phyloP scores from a whole-genome alignment of 352 stramenopile genomes.

The Phytophthora pini region DNA sequence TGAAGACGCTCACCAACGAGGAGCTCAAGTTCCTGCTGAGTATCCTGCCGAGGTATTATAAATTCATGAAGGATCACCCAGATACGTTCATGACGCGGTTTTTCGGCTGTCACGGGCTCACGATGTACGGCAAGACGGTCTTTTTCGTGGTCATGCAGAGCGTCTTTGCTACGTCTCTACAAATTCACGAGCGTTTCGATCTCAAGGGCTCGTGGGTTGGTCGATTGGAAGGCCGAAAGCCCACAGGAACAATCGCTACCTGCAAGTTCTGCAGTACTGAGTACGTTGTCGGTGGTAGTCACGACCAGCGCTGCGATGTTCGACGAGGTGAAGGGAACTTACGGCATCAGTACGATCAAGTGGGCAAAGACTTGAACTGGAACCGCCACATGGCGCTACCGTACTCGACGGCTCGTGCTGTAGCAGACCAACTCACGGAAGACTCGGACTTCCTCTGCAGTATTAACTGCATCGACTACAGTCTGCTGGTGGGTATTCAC shows the following conservation, averaged over 20 bases:
- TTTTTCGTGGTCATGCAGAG: conserved; percentile 90
- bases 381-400: conserved; percentile 83
- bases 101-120: conserved; percentile 82
- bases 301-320: conserved; percentile 77
- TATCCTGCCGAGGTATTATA: conserved; percentile 79
- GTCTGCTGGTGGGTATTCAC: conserved; percentile 94
- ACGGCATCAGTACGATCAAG: conserved; percentile 80
- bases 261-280: conserved; percentile 82
- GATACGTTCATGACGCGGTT: conserved; percentile 86
- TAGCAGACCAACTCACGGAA: conserved; percentile 75
- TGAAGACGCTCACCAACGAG: conserved; percentile 82
- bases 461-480: conserved; percentile 97
- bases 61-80: conserved; percentile 64
- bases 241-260: conserved; percentile 64
- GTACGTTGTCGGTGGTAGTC: conserved; percentile 69
- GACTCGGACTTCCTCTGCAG: conserved; percentile 92
- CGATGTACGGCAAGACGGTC: conserved; percentile 87
- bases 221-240: conserved; percentile 74
- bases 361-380: conserved; percentile 87
- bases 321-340: conserved; percentile 68
- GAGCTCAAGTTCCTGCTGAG: conserved; percentile 78
- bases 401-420: conserved; percentile 52
- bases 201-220: conserved; percentile 89
- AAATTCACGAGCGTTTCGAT: conserved; percentile 86
- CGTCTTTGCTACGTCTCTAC: conserved; percentile 78